phyloP scores from a whole-genome alignment of 1,284 basidiomycete genomes.

The Somion occarium region DNA sequence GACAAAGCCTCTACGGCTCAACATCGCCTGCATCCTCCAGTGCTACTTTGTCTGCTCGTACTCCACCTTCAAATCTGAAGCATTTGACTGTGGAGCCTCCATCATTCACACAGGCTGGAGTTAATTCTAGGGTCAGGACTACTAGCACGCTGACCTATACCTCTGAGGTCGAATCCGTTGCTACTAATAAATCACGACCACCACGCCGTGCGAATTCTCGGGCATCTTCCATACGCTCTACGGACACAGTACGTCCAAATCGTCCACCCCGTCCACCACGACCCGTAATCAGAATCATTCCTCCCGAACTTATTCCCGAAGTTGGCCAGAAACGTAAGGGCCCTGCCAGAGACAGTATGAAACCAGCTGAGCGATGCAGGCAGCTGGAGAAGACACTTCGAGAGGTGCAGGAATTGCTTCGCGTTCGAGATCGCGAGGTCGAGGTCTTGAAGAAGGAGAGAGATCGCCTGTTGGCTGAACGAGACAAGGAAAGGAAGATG shows the following conservation, averaged over 20 bases:
- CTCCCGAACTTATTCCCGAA: background rate
- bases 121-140: background rate
- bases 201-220: background rate
- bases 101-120: background rate
- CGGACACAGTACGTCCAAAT: background rate
- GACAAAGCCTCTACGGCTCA: conserved; percentile 20
- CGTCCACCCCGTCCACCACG: conserved; percentile 2
- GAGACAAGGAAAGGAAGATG: conserved; percentile 18
- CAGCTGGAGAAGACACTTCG: conserved; percentile 48
- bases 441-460: conserved; percentile 46
- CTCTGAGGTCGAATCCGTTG: background rate
- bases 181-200: conserved; percentile 1
- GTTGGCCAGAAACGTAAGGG: background rate
- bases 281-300: background rate
- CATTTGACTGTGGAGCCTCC: background rate
- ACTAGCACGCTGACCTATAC: background rate
- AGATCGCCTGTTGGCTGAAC: conserved; percentile 29
- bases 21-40: conserved; percentile 11
- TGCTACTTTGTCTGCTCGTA: conserved; percentile 24
- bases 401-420: conserved; percentile 28
- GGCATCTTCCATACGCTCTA: background rate
- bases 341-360: conserved; percentile 21
- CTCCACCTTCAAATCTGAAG: conserved; percentile 16
- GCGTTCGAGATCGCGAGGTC: conserved; percentile 41
- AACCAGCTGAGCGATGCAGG: conserved; percentile 55